Evolutionary conservation across 108 stramenopile species (phyloP), one percentile per base, ranked within the genome.

Genomic region (Schizochytrium sp.): DNA sequence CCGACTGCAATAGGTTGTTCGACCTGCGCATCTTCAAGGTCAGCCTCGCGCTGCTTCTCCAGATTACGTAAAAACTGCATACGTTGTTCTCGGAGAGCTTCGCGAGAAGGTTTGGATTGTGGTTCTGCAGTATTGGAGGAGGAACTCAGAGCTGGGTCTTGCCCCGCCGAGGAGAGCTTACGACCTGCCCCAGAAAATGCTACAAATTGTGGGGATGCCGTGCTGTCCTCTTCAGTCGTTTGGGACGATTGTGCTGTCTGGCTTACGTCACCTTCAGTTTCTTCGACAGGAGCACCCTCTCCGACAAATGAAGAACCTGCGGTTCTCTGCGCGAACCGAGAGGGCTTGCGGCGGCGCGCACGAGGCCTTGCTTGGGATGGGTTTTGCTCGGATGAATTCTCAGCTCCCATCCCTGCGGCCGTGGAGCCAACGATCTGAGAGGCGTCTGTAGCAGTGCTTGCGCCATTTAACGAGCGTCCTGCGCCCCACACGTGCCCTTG

Each of bases 251-350:
- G 59, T 60, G 59, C 19, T n/a, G 59, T 28, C 28, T 28, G 28
- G 28, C 28, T 28, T 8, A 44, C 12, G 2, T 69, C 3, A 44
- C 42, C 12, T 7, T 13, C 64, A 44, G 64, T 3, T 1, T 12
- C 64, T 38, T 69, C 3, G 15, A 42, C 50, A 53, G 76, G 5
- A 42, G 8, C 8, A 2, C 28, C 76, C 15, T 83, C 28, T 0
- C 76, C 76, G 8, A 55, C 76, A 42, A 83, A 83, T n/a, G 76
- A 49, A 38, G 76, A 83, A 5, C 76, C 76, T 10, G 76, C 76
- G 12, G 76, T 83, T 53, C 76, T 10, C 47, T 49, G 53, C 53
- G 76, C 76, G 28, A 83, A 83, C 28, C 53, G 47, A 19, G 76
- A 55, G 38, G 76, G 76, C 1, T 83, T 83, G 10, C 76, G 76